Evolutionary conservation across 192 early-diverging fungal species (phyloP), one percentile per base, ranked within the genome.

Genomic region (Bifiguratus adelaidae): DNA sequence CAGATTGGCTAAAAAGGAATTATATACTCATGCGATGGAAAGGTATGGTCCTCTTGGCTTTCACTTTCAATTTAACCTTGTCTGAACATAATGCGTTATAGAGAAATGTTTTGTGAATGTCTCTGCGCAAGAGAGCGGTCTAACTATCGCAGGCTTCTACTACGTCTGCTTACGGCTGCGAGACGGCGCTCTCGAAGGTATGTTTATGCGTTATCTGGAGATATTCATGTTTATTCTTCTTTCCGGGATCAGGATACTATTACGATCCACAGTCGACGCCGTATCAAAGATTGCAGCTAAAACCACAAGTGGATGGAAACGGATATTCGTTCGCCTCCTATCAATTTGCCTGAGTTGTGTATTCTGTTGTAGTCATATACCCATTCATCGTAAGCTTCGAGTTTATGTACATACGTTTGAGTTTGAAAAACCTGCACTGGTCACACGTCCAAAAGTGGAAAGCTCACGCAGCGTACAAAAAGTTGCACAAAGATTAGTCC

Each of bases 11-110:
- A 60, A 81, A 47, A 77, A 81, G 28, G 8, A n/a, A 33, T 33
- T 77, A 73, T 44, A 68, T 82, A n/a, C 74, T 78, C 41, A 82
- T 82, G 79, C 74, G 79, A 15, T 82, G 79, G 79, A 82, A 82
- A 58, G 65, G 65, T 67, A 51, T 18, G 21, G 4, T 5, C 16
- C 23, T 37, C 20, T 18, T 44, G 37, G 1, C 41, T 23, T 21
- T 44, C 16, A 43, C 19, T 13, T 3, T 41, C 26, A 15, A n/a
- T 30, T n/a, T n/a, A n/a, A n/a, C n/a, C n/a, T n/a, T n/a, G n/a
- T n/a, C n/a, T n/a, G n/a, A n/a, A n/a, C n/a, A 8, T 24, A 5
- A 15, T 41, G 36, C 0, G 16, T 22, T 32, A 7, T 53, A 67
- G 76, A 82, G 41, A 63, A 48, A 35, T 63, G 66, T 48, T 78